Evolutionary conservation across 2,329 filamentous ascomycete species (phyloP), one percentile per base, ranked within the genome.

Genomic region (Exophiala mesophila): DNA sequence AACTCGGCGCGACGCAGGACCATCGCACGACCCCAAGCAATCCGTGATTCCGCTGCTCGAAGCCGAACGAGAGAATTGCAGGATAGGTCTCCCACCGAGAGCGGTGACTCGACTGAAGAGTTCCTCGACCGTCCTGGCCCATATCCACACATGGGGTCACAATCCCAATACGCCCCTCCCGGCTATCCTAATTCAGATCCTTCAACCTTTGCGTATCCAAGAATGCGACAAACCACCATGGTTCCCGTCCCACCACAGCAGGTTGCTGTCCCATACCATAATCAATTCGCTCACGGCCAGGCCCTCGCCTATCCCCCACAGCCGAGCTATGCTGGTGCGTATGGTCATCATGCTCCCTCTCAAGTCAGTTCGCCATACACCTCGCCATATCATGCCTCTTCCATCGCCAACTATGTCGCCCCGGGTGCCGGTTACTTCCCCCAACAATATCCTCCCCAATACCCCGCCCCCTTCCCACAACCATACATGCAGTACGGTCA

Each of bases 31-130:
- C 63, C 62, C 40, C 62, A 63, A 35, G 57, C 65, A 45, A 63
- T 63, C 55, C 73, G 75, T 52, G 68, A 69, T 50, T n/a, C n/a
- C n/a, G 70, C 73, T 3, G 36, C 46, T 23, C 43, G 39, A 28
- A 48, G 44, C 28, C 45, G 50, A 23, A 41, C 47, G 4, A 24
- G 50, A 29, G 29, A 42, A n/a, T 23, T 42, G 36, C 49, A 45
- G 40, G 45, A 54, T 15, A 44, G 39, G 24, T 46, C 49, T 18
- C 49, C 45, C 52, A 69, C 77, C 41, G 76, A 78, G 68, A 84
- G 74, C 61, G 71, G 76, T 68, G 82, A 84, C 60, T 75, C 75
- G 24, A 71, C 71, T 15, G 79, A 85, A 17, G 79, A 85, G n/a
- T 82, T 74, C 59, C 63, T 67, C 49, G 38, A 41, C 19, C 40